These are phyloP conservation scores for Litchi chinensis DNA, from an alignment of 345 rosid species.

Conservation along the genomic window DNA sequence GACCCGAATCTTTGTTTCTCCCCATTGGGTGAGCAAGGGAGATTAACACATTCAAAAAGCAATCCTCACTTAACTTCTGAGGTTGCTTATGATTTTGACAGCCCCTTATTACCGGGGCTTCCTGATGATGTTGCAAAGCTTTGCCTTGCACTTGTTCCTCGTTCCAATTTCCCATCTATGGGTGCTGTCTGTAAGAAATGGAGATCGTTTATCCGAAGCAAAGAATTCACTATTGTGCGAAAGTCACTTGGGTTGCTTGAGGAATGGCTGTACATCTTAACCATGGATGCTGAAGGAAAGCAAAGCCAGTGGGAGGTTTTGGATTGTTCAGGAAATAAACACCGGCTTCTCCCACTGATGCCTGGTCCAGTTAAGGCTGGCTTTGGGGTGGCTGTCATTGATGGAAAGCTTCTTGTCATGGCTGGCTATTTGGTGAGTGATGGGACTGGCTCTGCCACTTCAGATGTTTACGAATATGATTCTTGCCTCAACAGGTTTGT, in stretches of 20 bases:
- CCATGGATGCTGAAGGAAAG: slow-evolving; percentile 60
- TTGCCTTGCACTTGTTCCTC: slow-evolving; percentile 88
- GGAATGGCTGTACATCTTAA: slow-evolving; percentile 82
- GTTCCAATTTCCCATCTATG: slow-evolving; percentile 63
- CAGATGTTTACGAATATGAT: slow-evolving; percentile 79
- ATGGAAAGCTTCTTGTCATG: slow-evolving; percentile 77
- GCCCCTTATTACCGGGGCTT: slow-evolving; percentile 73
- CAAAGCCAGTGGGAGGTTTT: slow-evolving; percentile 88
- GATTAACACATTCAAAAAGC: slow-evolving; percentile 33
- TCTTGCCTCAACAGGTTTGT: slow-evolving; percentile 85
- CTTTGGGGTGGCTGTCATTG: slow-evolving; percentile 66
- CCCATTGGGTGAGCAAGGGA: slow-evolving; percentile 23
- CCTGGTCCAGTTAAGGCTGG: slow-evolving; percentile 72
- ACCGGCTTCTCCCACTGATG: slow-evolving; percentile 67
- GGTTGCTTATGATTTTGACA: slow-evolving; percentile 35
- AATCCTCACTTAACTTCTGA: slow-evolving; percentile 36
- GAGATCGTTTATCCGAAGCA: slow-evolving; percentile 78
- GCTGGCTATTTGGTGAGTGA: slow-evolving; percentile 63
- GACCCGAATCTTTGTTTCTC: slow-evolving; percentile 44
- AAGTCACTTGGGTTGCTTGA: slow-evolving; percentile 72
- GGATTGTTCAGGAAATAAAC: slow-evolving; percentile 61
- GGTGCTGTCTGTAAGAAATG: slow-evolving; percentile 85
- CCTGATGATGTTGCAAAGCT: slow-evolving; percentile 86
- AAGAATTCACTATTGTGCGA: slow-evolving; percentile 70
- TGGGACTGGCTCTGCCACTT: slow-evolving; percentile 54